Percentiles rank a stretch among this genome's conserved stretches.
phyloP scores from a whole-genome alignment of 805 yeast species.

The Torulaspora franciscae region DNA sequence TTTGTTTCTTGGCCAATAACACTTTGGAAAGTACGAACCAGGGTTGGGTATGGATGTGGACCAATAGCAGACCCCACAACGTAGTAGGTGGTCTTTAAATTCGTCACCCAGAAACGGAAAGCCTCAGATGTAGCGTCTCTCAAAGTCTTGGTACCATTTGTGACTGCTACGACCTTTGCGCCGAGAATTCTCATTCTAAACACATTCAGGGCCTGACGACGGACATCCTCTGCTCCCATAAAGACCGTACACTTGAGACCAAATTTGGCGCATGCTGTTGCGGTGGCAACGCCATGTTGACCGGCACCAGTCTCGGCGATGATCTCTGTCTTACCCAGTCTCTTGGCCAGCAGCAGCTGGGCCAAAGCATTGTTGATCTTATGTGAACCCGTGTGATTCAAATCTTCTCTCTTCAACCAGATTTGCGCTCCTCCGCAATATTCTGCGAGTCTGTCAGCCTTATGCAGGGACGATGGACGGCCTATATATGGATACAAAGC shows the following conservation, averaged over 20 bases:
- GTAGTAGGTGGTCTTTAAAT: conserved; percentile 82
- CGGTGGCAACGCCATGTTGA: conserved; percentile 91
- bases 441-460: conserved; percentile 85
- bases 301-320: conserved; percentile 94
- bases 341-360: conserved; percentile 71
- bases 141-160: conserved; percentile 90
- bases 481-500: conserved; percentile 88
- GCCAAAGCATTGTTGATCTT: conserved; percentile 82
- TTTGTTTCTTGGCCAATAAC: conserved; percentile 94
- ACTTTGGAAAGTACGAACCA: conserved; percentile 97
- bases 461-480: conserved; percentile 89
- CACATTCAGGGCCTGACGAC: conserved; percentile 96
- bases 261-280: conserved; percentile 87
- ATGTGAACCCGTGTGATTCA: conserved; percentile 86
- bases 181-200: conserved; percentile 96
- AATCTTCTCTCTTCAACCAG: conserved; percentile 97
- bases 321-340: conserved; percentile 70
- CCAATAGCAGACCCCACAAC: conserved; percentile 98
- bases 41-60: conserved; percentile 97
- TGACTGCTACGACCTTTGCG: conserved; percentile 90
- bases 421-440: conserved; percentile 92
- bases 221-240: conserved; percentile 99
- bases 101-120: conserved; percentile 89
- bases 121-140: conserved; percentile 99
- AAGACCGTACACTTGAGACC: conserved; percentile 91